Base-by-base conservation (phyloP, 2,329 filamentous ascomycete genomes). In the Pseudocercospora eumusae region DNA sequence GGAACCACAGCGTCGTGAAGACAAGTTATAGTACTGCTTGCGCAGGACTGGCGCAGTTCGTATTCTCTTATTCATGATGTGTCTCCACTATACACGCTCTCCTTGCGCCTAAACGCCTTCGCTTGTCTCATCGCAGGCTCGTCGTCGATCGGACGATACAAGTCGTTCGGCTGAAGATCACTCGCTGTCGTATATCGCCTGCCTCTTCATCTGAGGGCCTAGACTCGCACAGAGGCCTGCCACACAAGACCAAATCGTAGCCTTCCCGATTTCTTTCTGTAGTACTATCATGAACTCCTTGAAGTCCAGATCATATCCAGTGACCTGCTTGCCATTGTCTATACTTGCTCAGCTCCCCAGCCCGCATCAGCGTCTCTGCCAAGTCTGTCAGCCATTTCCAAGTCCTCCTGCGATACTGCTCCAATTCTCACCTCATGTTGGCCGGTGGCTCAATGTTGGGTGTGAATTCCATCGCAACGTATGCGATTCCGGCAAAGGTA, bases 401-500 rank as follows among this genome's bases (percentile, higher is more conserved):
- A n/a, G 9, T 15, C 2, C 1, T 15, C 1, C 0, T 9, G n/a
- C 28, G 18, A 23, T 23, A 18, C 15, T 23, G 13, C 52, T 15
- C 31, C 23, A 21, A 7, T 6, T 42, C 74, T 25, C 72, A 79
- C 77, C 80, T 78, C 80, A 83, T 83, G 70, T 83, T 83, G 62
- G 80, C 80, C 47, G 81, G 81, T 20, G 81, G 81, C 74, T 83
- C 81, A 60, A 83, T 83, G 47, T 77, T 80, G 2, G 81, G 81
- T 54, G 81, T 76, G 69, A 78, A 83, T 69, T 83, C 80, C 57
- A 83, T 72, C 10, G 75, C 80, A 36, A 78, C 73, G 80, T 98
- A 99, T 65, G 76, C 89, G 64, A 97, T 74, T 70, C 95, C 95
- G 66, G 91, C 80, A 57, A 95, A 71, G 56, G 88, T 92, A 68